These are phyloP conservation scores for Nannochloropsis oceanica DNA, from an alignment of 108 stramenopile genomes.

Conservation along the genomic window DNA sequence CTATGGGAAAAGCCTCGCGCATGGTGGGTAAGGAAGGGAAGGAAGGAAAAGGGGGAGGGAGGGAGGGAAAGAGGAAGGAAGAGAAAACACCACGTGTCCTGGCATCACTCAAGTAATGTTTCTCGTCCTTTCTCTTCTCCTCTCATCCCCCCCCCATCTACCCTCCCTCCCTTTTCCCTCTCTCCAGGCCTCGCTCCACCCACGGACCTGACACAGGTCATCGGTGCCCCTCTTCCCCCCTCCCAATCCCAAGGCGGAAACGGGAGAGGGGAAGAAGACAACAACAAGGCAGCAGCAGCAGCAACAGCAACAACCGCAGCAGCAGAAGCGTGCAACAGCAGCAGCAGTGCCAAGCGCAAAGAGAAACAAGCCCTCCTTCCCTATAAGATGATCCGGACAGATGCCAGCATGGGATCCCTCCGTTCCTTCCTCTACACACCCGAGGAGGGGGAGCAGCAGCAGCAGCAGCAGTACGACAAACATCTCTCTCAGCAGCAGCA, in stretches of 20 bases:
- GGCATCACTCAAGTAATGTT: too few species aligned
- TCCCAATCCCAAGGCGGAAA: not conserved
- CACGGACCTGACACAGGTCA: not conserved
- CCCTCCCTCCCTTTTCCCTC: too few species aligned
- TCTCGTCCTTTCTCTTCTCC: too few species aligned
- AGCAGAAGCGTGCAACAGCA: too few species aligned
- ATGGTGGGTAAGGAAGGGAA: not conserved
- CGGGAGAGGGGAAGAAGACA: not conserved
- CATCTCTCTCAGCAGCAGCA: not conserved
- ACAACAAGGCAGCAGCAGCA: not conserved
- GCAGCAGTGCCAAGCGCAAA: not conserved
- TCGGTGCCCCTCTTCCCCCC: not conserved
- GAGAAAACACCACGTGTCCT: not conserved
- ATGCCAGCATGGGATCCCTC: not conserved
- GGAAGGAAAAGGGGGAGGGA: not conserved
- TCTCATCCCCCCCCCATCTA: not conserved
- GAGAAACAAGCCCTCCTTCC: not conserved
- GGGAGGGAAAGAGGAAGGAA: not conserved
- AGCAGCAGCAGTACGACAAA: not conserved
- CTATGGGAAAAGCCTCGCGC: slow-evolving; percentile 4
- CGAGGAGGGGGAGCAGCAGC: not conserved
- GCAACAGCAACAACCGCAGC: not conserved
- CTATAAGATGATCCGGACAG: not conserved
- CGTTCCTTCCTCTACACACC: not conserved
- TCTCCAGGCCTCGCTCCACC: not conserved